Base-by-base conservation (phyloP, 345 rosid genomes). In the Dimocarpus longan region DNA sequence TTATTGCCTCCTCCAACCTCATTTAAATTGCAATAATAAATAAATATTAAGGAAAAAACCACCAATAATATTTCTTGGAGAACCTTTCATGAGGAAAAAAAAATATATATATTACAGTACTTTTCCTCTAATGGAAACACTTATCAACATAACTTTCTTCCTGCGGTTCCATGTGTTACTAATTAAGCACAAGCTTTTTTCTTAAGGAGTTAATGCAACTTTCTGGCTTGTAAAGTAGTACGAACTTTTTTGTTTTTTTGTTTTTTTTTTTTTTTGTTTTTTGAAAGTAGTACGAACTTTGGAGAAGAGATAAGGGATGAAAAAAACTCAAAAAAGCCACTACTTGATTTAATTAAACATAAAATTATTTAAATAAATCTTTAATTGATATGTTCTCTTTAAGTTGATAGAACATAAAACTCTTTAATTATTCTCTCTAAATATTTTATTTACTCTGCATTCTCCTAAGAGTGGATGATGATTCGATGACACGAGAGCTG, bases 381-480 rank as follows among this genome's bases (percentile, higher is more conserved):
- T 44, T 24, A 28, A 22, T 5, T 28, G 6, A 6, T 50, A 19
- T 10, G 24, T 11, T 46, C 3, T 43, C 21, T 70, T 26, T 71
- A 66, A 59, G 74, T 76, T 79, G 78, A 74, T 76, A 81, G 68
- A 43, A 76, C 75, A 28, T 67, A 65, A 48, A 79, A 50, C 64
- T 54, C 62, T 56, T 56, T 48, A 54, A 12, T 8, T n/a, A 66
- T 43, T 52, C 50, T 28, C 1, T 21, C 5, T 42, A 16, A 44
- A 0, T 59, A 26, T 62, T 59, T 9, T 63, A 68, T 62, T 16
- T 57, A 5, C 19, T 43, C 28, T 37, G 43, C 11, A 52, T 21
- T 10, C 1, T 8, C 54, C 0, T 3, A 0, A 54, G 73, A 79
- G 82, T 82, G 86, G 86, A 64, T 32, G 86, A 73, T 84, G 83